Conservation (phyloP, 176 grass and related monocot genomes). For the Canna indica region DNA sequence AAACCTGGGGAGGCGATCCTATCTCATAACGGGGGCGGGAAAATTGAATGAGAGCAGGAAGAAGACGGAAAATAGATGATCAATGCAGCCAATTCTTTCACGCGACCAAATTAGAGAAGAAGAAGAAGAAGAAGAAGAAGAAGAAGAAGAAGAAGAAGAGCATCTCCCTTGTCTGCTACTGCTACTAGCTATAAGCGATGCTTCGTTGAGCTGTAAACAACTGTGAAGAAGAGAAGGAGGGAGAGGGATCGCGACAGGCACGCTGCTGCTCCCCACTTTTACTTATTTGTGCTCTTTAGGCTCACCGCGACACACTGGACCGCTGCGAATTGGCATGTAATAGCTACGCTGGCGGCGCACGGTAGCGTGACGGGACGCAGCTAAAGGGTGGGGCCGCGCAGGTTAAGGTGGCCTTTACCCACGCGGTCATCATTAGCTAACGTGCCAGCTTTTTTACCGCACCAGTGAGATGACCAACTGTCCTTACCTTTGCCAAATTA, state of each 20-base stretch:
- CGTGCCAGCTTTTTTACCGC: conserved; percentile 3
- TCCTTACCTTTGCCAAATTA: too few species aligned
- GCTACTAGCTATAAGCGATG: not conserved
- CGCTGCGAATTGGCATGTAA: not conserved
- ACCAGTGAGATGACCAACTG: too few species aligned
- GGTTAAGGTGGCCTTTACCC: not conserved
- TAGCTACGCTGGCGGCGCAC: not conserved
- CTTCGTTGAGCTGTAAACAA: conserved; percentile 10
- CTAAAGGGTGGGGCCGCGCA: not conserved
- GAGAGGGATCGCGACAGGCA: not conserved
- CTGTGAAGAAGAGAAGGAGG: not conserved
- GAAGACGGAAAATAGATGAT: not conserved
- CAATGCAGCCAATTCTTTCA: not conserved
- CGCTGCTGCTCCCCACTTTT: not conserved
- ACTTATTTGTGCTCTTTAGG: not conserved
- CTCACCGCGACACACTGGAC: conserved; percentile 2
- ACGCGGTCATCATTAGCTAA: conserved; percentile 23
- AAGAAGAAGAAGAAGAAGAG: not conserved
- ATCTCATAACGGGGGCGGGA: not conserved
- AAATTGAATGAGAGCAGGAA: not conserved
- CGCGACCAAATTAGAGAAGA: conserved; percentile 2
- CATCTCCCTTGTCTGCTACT: not conserved
- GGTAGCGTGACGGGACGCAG: not conserved
- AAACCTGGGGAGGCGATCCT: not conserved
- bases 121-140: not conserved